These are phyloP conservation scores for Clonostachys rosea DNA, from an alignment of 2,329 filamentous ascomycete species.

Conservation along the genomic window DNA sequence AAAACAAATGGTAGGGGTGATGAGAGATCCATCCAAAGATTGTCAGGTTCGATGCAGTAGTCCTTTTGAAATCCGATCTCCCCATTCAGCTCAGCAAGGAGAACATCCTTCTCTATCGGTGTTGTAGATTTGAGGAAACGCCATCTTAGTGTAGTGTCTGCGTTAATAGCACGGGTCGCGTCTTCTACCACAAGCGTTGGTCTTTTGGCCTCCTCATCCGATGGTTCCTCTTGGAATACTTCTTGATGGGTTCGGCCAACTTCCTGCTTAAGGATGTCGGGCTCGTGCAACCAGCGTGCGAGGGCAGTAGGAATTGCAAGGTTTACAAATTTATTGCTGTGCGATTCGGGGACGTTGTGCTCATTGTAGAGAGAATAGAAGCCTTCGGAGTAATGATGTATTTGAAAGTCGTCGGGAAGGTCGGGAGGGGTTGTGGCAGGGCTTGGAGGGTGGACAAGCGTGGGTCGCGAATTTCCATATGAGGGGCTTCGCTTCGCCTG, in stretches of 20 bases:
- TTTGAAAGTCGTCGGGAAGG: constrained; percentile 55
- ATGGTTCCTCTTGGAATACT: constrained; percentile 58
- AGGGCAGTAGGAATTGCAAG: constrained; percentile 71
- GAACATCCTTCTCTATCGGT: constrained; percentile 51
- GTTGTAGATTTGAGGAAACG: constrained; percentile 53
- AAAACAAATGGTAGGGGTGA: constrained; percentile 72
- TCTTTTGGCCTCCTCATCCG: constrained; percentile 35
- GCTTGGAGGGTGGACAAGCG: constrained; percentile 61
- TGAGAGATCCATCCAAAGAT: constrained; percentile 63
- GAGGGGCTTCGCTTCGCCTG: constrained; percentile 61
- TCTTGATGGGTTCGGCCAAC: constrained; percentile 61
- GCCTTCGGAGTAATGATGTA: constrained; percentile 67
- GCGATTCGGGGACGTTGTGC: constrained; percentile 50
- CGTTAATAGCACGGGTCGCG: constrained; percentile 9
- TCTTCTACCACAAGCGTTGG: constrained; percentile 42
- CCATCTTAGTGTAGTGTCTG: constrained; percentile 54
- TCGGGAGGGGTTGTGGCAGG: constrained; percentile 72
- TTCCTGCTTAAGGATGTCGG: constrained; percentile 62
- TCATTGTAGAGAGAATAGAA: constrained; percentile 73
- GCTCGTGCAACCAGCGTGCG: constrained; percentile 74
- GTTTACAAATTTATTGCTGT: constrained; percentile 74
- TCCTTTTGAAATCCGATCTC: constrained; percentile 69
- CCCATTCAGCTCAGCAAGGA: constrained; percentile 70
- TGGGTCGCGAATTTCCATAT: constrained; percentile 56
- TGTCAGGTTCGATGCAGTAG: constrained; percentile 62